Evolutionary conservation across 2,329 filamentous ascomycete species (phyloP).

Genomic region (Botrytis galanthina): DNA sequence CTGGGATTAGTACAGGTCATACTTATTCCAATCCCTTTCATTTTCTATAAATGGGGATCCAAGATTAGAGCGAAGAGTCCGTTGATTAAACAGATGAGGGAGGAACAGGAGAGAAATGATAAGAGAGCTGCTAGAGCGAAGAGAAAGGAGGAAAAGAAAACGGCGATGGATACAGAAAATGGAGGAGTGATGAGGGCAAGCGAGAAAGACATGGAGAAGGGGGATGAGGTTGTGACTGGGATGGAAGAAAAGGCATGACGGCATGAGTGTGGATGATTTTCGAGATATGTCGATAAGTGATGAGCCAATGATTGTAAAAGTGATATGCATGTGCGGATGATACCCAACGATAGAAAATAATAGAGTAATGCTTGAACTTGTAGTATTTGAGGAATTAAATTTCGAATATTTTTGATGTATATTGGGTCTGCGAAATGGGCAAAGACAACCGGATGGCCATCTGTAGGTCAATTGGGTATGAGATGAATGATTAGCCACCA

Average conservation of each 20-base stretch:
- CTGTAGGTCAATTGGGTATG: not conserved
- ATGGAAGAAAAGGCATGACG: constrained; percentile 11
- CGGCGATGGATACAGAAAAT: constrained; percentile 20
- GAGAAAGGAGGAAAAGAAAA: constrained; percentile 21
- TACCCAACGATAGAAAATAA: not conserved
- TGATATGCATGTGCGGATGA: not conserved
- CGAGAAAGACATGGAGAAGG: constrained; percentile 18
- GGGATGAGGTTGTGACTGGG: not conserved
- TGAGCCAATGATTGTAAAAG: not conserved
- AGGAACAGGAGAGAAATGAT: constrained; percentile 36
- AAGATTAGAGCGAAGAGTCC: constrained; percentile 52
- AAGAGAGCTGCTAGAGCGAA: constrained; percentile 28
- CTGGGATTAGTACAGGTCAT: constrained; percentile 70
- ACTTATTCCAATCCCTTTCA: constrained; percentile 75
- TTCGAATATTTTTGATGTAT: not conserved
- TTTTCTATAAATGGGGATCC: constrained; percentile 67
- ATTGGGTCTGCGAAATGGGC: not conserved
- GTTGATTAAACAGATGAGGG: constrained; percentile 42
- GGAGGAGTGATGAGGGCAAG: not conserved
- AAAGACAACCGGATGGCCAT: not conserved
- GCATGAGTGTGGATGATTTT: not conserved
- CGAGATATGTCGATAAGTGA: not conserved
- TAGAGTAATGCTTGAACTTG: not conserved
- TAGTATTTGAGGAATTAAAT: not conserved
- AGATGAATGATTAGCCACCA: not conserved